Evolutionary conservation across 495 filamentous ascomycete species (phyloP).

Genomic region (Ramalina intermedia): DNA sequence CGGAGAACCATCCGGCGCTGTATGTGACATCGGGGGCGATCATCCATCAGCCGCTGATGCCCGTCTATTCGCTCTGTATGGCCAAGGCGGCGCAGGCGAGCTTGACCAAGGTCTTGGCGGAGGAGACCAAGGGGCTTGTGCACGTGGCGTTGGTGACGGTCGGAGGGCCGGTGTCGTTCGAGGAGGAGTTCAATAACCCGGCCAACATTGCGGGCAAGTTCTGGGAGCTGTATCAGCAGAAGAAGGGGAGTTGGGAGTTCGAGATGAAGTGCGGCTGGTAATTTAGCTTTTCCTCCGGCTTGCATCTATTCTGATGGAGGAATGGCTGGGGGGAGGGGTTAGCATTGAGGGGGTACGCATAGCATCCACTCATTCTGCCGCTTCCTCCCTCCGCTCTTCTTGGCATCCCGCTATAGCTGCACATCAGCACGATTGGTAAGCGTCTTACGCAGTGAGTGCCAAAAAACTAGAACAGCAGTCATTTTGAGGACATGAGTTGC

Average conservation of each 20-base stretch:
- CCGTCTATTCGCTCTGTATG: slow-evolving; percentile 9
- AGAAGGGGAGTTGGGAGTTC: slow-evolving; percentile 8
- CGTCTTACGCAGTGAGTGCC: too few species aligned
- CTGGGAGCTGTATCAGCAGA: slow-evolving; percentile 7
- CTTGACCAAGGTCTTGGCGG: slow-evolving; percentile 8
- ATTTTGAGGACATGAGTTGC: too few species aligned
- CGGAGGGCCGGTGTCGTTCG: background rate
- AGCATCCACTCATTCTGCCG: background rate
- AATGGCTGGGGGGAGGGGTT: too few species aligned
- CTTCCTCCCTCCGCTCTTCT: too few species aligned
- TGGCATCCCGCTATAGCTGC: too few species aligned
- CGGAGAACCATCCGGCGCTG: slow-evolving; percentile 5
- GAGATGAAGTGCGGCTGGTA: slow-evolving; percentile 11
- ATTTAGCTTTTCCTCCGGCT: background rate
- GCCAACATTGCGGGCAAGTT: slow-evolving; percentile 8
- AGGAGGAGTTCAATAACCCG: slow-evolving; percentile 7
- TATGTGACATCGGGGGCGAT: slow-evolving; percentile 6
- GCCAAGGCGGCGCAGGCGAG: slow-evolving; percentile 7
- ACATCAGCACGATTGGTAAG: too few species aligned
- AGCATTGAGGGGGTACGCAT: too few species aligned
- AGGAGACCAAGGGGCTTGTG: slow-evolving; percentile 9
- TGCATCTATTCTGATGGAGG: too few species aligned
- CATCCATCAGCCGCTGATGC: slow-evolving; percentile 9
- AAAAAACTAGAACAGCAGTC: too few species aligned
- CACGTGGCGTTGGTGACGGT: slow-evolving; percentile 10